phyloP scores from a whole-genome alignment of 495 filamentous ascomycete genomes.

The Penicillium alfredii region DNA sequence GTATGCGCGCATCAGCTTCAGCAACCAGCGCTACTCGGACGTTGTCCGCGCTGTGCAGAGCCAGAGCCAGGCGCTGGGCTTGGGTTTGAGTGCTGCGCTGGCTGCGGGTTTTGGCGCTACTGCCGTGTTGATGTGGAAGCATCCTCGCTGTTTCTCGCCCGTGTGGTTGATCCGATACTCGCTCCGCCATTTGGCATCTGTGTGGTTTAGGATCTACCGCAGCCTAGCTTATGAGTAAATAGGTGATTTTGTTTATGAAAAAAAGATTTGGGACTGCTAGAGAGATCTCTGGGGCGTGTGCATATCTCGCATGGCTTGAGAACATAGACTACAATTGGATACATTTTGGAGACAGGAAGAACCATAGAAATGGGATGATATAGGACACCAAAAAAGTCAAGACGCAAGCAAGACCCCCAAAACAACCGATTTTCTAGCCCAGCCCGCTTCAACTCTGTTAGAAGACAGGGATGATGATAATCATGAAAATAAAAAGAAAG shows the following conservation, averaged over 20 bases:
- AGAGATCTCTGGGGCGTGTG: too few relatives aligned
- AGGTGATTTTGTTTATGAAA: neutral
- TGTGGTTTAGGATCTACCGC: conserved; percentile 1
- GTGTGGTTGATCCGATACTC: conserved; percentile 4
- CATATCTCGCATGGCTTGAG: too few relatives aligned
- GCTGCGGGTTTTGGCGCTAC: conserved; percentile 20
- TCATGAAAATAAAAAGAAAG: too few relatives aligned
- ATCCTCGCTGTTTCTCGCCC: conserved; percentile 20
- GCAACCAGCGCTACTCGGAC: conserved; percentile 83
- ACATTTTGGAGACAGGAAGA: conserved; percentile 54
- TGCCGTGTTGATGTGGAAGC: conserved; percentile 29
- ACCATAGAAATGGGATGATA: too few relatives aligned
- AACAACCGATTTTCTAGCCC: too few relatives aligned
- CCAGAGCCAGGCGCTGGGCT: conserved; percentile 58
- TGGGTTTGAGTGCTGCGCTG: conserved; percentile 25
- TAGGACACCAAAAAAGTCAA: too few relatives aligned
- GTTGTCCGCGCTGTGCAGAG: conserved; percentile 59
- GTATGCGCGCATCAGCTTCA: conserved; percentile 89
- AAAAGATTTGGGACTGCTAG: too few relatives aligned
- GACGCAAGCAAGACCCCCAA: too few relatives aligned
- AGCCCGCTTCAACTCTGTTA: too few relatives aligned
- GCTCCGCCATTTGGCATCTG: conserved; percentile 7
- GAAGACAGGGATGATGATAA: too few relatives aligned
- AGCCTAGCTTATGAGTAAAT: neutral
- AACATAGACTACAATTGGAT: conserved; percentile 45